Base-by-base conservation (phyloP, 192 early-diverging fungal species). In the Umbelopsis vinacea region DNA sequence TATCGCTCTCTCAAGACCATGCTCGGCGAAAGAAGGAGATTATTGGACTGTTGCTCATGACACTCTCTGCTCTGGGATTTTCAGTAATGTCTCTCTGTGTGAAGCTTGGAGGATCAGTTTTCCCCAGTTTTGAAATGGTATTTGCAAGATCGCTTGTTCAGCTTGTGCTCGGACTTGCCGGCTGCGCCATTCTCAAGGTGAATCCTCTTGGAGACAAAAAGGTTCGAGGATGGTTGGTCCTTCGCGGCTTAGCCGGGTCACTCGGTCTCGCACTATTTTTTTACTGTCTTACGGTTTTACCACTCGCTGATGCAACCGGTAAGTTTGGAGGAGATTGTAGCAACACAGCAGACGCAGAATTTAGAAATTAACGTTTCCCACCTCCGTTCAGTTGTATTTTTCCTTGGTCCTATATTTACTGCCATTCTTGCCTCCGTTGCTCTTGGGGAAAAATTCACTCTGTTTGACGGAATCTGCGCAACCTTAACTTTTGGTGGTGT, bases 401-500 rank as follows among this genome's bases (percentile, higher is more conserved):
- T 93, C 71, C 87, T 90, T 7, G 86, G 86, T 12, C 92, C 93
- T 4, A 86, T 87, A n/a, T 91, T 95, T 73, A 92, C 90, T 19
- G 89, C 92, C 0, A 74, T 94, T 24, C 74, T 92, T 63, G 93
- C 89, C 0, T 69, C 81, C 47, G 48, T 87, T 63, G 80, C 83
- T 50, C 77, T 94, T 1, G 81, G 83, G 22, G 93, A 94, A 70
- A 81, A 86, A 0, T 91, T 92, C 69, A 87, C 82, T 4, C 46
- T 53, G 0, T 76, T 90, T 43, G 92, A 94, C 69, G 74, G 80
- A 0, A 22, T 82, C 0, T 87, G 88, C 3, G 83, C 90, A 0
- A 37, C 73, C 1, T 57, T 86, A 11, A 90, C 90, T 52, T 73
- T 93, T 66, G 43, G 83, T 46, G 92, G 90, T 6, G 89, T 95